Conservation (phyloP, 805 yeast genomes). For the Lipomyces yamadae region DNA sequence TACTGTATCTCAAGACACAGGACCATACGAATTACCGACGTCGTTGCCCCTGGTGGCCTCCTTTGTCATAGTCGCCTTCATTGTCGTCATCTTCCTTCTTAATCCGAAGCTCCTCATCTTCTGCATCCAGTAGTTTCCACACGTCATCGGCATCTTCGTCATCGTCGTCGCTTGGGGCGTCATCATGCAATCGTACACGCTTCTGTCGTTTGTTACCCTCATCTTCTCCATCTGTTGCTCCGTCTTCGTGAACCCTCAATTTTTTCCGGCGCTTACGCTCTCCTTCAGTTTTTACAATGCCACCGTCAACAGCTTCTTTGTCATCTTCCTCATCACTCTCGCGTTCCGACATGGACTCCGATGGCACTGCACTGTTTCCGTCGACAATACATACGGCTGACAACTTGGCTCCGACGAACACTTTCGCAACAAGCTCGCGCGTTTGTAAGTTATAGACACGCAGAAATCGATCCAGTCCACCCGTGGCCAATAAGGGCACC, state of each 20-base stretch:
- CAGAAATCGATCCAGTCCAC: conserved; percentile 86
- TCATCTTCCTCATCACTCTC: conserved; percentile 12
- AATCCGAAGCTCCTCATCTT: conserved; percentile 5
- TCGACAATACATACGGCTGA: conserved; percentile 58
- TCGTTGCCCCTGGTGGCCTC: not conserved
- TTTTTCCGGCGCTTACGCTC: conserved; percentile 3
- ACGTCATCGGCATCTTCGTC: conserved; percentile 17
- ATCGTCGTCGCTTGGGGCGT: conserved; percentile 20
- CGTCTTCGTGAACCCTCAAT: not conserved
- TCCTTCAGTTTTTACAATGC: conserved; percentile 1
- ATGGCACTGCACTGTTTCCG: conserved; percentile 33
- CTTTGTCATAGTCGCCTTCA: conserved; percentile 3
- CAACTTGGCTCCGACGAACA: conserved; percentile 76
- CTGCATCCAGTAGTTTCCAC: conserved; percentile 25
- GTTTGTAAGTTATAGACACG: conserved; percentile 70
- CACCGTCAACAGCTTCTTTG: not conserved
- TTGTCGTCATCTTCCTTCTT: not conserved
- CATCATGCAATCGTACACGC: conserved; percentile 19
- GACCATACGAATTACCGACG: not conserved
- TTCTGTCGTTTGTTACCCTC: conserved; percentile 4
- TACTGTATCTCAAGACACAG: too few species aligned
- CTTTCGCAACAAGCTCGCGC: conserved; percentile 68
- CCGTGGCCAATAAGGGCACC: conserved; percentile 59
- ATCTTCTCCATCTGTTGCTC: not conserved
- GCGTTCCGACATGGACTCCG: conserved; percentile 11